Evolutionary conservation across 2,329 filamentous ascomycete genomes (phyloP), one percentile per base, ranked within the genome.

Genomic region (Bipolaris victoriae): DNA sequence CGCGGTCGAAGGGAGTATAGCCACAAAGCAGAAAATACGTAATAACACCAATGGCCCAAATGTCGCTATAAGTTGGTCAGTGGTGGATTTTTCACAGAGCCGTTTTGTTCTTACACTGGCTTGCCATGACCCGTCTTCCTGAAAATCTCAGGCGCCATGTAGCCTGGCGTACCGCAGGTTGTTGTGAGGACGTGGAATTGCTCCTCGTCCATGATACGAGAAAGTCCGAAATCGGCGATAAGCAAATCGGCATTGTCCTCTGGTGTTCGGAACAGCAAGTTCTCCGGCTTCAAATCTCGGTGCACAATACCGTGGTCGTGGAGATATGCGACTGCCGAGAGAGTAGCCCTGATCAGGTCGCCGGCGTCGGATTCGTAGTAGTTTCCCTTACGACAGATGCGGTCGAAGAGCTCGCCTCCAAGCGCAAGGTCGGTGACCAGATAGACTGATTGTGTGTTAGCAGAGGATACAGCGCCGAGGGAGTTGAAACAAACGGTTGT

Each of bases 131-230:
- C 95, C 7, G 90, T 93, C 83, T 99, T 99, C 78, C 97, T 97
- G 81, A 99, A 99, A 71, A 99, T 99, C 77, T 99, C 95, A 20
- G 95, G 95, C 2, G 95, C 95, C 95, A 99, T 99, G 79, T 99
- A 99, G 47, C 95, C 95, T 3, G 95, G 95, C 1, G 95, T 99
- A 58, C 95, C 95, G 76, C 95, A 99, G 1, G 95, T 99, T 0
- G 95, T 99, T 10, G 95, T 99, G 61, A 99, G 81, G 29, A 98
- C 94, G 75, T 98, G 95, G 78, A 98, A 98, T 75, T 97, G 91
- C 78, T 97, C 92, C 79, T 98, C 95, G 73, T 99, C 95, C 94
- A 99, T 98, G 79, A 99, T 97, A 57, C 95, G 87, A 24, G 90
- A 95, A 48, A 99, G 82, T 9, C 95, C 95, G 77, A 99, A 99